phyloP scores from a whole-genome alignment of 192 early-diverging fungal genomes.

The Gaertneriomyces semiglobifer region DNA sequence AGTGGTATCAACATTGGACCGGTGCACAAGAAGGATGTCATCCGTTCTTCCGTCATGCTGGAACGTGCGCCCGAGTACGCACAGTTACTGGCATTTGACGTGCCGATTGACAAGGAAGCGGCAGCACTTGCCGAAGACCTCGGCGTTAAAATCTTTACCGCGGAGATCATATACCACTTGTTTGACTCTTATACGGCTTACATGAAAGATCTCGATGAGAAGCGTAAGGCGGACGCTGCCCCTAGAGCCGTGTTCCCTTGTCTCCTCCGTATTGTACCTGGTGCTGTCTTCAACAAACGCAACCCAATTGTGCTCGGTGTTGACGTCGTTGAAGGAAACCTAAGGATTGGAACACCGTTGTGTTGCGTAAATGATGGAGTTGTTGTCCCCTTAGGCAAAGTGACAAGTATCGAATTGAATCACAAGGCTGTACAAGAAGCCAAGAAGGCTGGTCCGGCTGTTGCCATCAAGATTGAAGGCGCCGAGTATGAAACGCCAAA shows the following conservation, averaged over 20 bases:
- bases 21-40: slow-evolving; percentile 96
- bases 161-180: slow-evolving; percentile 99
- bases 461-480: slow-evolving; percentile 89
- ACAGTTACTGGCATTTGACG: slow-evolving; percentile 54
- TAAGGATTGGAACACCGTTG: slow-evolving; percentile 87
- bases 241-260: slow-evolving; percentile 97
- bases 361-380: slow-evolving; percentile 74
- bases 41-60: slow-evolving; percentile 85
- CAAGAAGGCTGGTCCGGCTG: slow-evolving; percentile 77
- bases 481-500: slow-evolving; percentile 80
- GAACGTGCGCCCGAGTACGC: slow-evolving; percentile 80
- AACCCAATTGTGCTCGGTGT: slow-evolving; percentile 93
- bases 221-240: slow-evolving; percentile 81
- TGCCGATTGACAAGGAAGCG: slow-evolving; percentile 73
- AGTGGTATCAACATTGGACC: slow-evolving; percentile 96
- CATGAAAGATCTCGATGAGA: slow-evolving; percentile 70
- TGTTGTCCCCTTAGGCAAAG: slow-evolving; percentile 77
- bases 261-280: slow-evolving; percentile 80
- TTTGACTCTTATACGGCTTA: slow-evolving; percentile 91
- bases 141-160: slow-evolving; percentile 89
- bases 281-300: slow-evolving; percentile 90
- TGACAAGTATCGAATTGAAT: slow-evolving; percentile 89
- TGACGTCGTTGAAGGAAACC: slow-evolving; percentile 88
- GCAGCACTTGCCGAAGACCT: slow-evolving; percentile 85
- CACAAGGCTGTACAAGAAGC: slow-evolving; percentile 77